phyloP scores from a whole-genome alignment of 116 monocot species.

The Zostera marina region DNA sequence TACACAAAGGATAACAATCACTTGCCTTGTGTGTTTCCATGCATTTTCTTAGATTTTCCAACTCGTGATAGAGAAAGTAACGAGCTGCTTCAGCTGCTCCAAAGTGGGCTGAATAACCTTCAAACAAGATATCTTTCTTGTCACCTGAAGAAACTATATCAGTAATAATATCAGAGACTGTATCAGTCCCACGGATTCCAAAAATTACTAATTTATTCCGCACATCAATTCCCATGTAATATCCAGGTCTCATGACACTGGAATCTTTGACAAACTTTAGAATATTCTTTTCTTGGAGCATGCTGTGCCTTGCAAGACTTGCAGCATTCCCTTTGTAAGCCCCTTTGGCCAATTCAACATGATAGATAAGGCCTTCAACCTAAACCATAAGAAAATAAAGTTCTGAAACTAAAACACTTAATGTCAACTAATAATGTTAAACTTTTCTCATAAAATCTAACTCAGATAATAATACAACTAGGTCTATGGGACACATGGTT shows the following conservation, averaged over 20 bases:
- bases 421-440: too few species aligned
- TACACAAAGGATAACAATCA: slow-evolving; percentile 1
- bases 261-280: slow-evolving; percentile 87
- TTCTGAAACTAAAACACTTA: neutral
- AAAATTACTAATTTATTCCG: slow-evolving; percentile 68
- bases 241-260: slow-evolving; percentile 88
- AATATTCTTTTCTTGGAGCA: slow-evolving; percentile 88
- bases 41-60: slow-evolving; percentile 53
- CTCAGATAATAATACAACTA: too few species aligned
- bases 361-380: slow-evolving; percentile 88
- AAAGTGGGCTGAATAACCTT: slow-evolving; percentile 82
- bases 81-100: slow-evolving; percentile 88
- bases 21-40: slow-evolving; percentile 57
- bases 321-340: slow-evolving; percentile 59
- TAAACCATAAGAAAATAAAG: slow-evolving; percentile 8
- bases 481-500: too few species aligned
- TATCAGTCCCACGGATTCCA: slow-evolving; percentile 95
- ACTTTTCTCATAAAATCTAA: too few species aligned
- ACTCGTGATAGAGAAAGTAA: slow-evolving; percentile 71
- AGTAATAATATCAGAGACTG: slow-evolving; percentile 84
- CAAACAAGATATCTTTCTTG: slow-evolving; percentile 49
- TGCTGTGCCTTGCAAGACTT: slow-evolving; percentile 57
- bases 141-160: slow-evolving; percentile 65
- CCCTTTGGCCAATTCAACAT: slow-evolving; percentile 86
- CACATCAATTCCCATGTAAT: slow-evolving; percentile 68